phyloP scores from a whole-genome alignment of 257 asterid genomes.

The Mentha longifolia region DNA sequence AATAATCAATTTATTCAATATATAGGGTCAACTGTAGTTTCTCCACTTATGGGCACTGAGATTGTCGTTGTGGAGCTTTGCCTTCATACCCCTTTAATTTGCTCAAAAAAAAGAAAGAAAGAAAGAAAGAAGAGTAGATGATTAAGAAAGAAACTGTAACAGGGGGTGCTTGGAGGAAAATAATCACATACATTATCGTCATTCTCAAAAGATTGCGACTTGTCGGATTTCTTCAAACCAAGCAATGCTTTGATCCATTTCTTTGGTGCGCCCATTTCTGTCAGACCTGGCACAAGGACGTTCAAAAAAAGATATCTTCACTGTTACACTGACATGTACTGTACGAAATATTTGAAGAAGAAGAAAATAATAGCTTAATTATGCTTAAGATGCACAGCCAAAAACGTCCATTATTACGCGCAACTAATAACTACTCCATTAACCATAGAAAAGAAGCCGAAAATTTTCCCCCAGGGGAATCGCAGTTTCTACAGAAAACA shows the following conservation, averaged over 20 bases:
- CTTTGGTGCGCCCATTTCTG: conserved; percentile 82
- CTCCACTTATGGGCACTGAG: conserved; percentile 3
- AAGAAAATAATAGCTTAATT: neutral
- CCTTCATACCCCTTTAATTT: neutral
- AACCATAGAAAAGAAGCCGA: conserved; percentile 15
- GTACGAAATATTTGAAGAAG: neutral
- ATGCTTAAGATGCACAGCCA: conserved; percentile 18
- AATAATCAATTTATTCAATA: conserved; percentile 14
- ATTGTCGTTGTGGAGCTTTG: conserved; percentile 11
- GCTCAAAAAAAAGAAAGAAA: conserved; percentile 23
- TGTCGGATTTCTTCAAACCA: conserved; percentile 77
- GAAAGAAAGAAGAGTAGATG: neutral
- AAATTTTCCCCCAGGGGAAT: neutral
- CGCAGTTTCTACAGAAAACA: conserved; percentile 28
- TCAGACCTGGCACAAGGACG: conserved; percentile 51
- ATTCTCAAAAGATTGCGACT: conserved; percentile 63
- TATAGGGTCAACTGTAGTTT: neutral
- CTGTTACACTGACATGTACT: conserved; percentile 4
- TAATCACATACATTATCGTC: conserved; percentile 66
- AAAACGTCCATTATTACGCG: conserved; percentile 15
- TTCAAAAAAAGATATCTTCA: conserved; percentile 27
- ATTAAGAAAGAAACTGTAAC: conserved; percentile 10
- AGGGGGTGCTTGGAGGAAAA: neutral
- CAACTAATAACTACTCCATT: neutral
- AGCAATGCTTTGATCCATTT: conserved; percentile 89